These are phyloP conservation scores for Lunasporangiospora selenospora DNA, from an alignment of 192 early-diverging fungal species.

Conservation along the genomic window DNA sequence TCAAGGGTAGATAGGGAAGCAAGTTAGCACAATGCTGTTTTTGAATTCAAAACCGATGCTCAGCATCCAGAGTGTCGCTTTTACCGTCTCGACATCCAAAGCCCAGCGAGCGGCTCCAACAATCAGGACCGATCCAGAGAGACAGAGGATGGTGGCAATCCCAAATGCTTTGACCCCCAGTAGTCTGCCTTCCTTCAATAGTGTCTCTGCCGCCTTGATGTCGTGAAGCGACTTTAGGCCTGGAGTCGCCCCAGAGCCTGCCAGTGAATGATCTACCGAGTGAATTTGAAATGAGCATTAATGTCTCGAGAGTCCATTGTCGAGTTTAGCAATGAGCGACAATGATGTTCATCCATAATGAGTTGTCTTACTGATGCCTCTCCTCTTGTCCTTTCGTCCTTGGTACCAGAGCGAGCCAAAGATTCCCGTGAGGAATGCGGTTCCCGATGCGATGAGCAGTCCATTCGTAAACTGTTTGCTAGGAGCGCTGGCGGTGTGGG, in stretches of 20 bases:
- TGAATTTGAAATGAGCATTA: no score
- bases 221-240: slow-evolving; percentile 24
- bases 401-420: slow-evolving; percentile 48
- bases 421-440: slow-evolving; percentile 37
- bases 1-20: not conserved
- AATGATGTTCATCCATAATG: no score
- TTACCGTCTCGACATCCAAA: slow-evolving; percentile 41
- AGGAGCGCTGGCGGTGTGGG: slow-evolving; percentile 6
- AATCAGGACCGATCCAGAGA: slow-evolving; percentile 31
- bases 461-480: slow-evolving; percentile 40
- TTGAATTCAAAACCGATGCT: no score
- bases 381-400: slow-evolving; percentile 29
- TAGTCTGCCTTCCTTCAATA: slow-evolving; percentile 38
- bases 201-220: slow-evolving; percentile 29
- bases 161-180: slow-evolving; percentile 43
- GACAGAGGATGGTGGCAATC: slow-evolving; percentile 36
- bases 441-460: slow-evolving; percentile 35
- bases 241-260: slow-evolving; percentile 10
- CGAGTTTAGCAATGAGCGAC: no score
- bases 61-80: no score
- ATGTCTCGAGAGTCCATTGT: no score
- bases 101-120: slow-evolving; percentile 43
- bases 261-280: slow-evolving; percentile 23
- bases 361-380: slow-evolving; percentile 32
- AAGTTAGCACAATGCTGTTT: no score